Evolutionary conservation across 2,329 filamentous ascomycete species (phyloP).

Genomic region (Diplodia mutila): DNA sequence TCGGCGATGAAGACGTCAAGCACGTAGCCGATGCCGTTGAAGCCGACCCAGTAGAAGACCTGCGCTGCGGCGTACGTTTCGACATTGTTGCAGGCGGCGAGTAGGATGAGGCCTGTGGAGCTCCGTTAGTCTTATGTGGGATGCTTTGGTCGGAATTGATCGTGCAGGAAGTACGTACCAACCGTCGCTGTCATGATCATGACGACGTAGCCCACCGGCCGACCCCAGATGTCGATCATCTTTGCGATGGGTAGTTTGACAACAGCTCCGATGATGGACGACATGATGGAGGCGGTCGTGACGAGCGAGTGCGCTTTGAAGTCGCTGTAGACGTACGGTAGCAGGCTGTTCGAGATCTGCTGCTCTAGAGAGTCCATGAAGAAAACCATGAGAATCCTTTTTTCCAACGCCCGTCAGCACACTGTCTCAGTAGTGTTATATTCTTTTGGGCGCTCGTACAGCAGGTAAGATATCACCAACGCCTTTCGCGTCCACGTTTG

Average conservation of each 20-base stretch:
- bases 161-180: slow-evolving; percentile 34
- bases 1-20: slow-evolving; percentile 71
- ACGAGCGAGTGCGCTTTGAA: slow-evolving; percentile 60
- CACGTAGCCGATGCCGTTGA: slow-evolving; percentile 62
- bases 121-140: neutral
- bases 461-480: slow-evolving; percentile 1
- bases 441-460: neutral
- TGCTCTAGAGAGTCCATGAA: slow-evolving; percentile 49
- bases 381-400: slow-evolving; percentile 49
- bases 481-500: neutral
- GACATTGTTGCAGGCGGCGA: slow-evolving; percentile 65
- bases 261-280: slow-evolving; percentile 61
- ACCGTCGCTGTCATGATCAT: slow-evolving; percentile 57
- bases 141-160: neutral
- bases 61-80: slow-evolving; percentile 63
- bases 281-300: slow-evolving; percentile 58
- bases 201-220: slow-evolving; percentile 64
- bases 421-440: neutral
- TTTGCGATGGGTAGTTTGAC: slow-evolving; percentile 69
- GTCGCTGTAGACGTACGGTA: slow-evolving; percentile 53
- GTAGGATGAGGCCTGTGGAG: slow-evolving; percentile 47
- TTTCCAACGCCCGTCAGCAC: neutral
- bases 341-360: slow-evolving; percentile 31
- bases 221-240: slow-evolving; percentile 68
- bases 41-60: slow-evolving; percentile 68